Evolutionary conservation across 2,329 filamentous ascomycete genomes (phyloP).

Genomic region (Aspergillus japonicus): DNA sequence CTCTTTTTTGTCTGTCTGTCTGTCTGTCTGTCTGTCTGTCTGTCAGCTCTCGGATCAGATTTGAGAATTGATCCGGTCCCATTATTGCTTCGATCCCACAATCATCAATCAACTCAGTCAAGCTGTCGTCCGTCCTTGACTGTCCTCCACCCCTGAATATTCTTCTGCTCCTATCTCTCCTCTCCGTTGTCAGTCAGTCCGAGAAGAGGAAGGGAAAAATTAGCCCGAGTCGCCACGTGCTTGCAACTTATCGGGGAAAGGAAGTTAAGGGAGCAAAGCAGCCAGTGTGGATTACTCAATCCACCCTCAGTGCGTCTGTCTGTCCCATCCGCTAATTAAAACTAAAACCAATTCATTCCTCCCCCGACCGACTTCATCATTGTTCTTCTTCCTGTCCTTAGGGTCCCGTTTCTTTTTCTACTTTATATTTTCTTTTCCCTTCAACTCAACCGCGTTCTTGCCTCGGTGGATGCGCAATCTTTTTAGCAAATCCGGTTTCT

Average conservation of each 20-base stretch:
- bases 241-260: conserved; percentile 3
- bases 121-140: neutral
- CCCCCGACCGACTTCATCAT: neutral
- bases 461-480: conserved; percentile 4
- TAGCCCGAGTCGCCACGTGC: conserved; percentile 15
- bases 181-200: neutral
- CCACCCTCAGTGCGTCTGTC: conserved; percentile 1
- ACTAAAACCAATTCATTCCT: neutral
- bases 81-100: conserved; percentile 1
- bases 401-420: conserved; percentile 5
- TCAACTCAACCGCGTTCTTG: conserved; percentile 3
- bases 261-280: no score
- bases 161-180: neutral
- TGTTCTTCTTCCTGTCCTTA: conserved; percentile 2
- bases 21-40: neutral
- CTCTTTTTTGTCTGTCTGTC: neutral
- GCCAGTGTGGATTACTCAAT: conserved; percentile 11
- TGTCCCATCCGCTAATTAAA: neutral
- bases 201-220: neutral
- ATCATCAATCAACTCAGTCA: neutral
- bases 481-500: conserved; percentile 5
- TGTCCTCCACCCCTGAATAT: neutral
- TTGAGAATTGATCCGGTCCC: neutral
- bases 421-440: conserved; percentile 15
- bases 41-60: neutral